A percentile compares a stretch with the other conserved stretches of the same genome.
These are phyloP conservation scores for Asterophora parasitica DNA, from an alignment of 768 basidiomycete genomes.

Conservation along the genomic window DNA sequence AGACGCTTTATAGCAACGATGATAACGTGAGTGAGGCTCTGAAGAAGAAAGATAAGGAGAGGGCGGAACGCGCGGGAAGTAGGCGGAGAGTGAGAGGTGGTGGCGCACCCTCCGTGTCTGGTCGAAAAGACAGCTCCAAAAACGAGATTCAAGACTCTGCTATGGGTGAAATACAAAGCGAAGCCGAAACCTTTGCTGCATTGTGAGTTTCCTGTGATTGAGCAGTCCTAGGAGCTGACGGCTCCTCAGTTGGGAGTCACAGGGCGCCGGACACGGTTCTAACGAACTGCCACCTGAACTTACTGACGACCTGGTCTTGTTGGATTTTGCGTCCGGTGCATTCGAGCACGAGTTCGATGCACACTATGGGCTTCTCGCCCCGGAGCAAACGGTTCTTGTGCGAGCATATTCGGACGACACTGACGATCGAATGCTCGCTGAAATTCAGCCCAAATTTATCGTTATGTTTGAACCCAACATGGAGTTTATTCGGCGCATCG, in stretches of 20 bases:
- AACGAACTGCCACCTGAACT: conserved; percentile 17
- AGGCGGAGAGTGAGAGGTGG: conserved; percentile 78
- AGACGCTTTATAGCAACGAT: conserved; percentile 23
- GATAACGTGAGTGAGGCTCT: conserved; percentile 65
- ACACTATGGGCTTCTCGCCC: conserved; percentile 72
- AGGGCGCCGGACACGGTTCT: conserved; percentile 20
- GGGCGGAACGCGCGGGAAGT: conserved; percentile 52
- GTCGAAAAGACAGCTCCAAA: conserved; percentile 10
- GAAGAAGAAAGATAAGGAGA: conserved; percentile 69
- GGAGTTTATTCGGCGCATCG: conserved; percentile 87
- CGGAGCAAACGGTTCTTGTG: conserved; percentile 79
- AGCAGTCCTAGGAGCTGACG: not conserved
- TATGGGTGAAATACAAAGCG: conserved; percentile 34
- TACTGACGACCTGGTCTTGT: conserved; percentile 23
- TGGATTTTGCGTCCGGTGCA: conserved; percentile 34
- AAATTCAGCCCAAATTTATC: conserved; percentile 87
- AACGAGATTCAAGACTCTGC: conserved; percentile 20
- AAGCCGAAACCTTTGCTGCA: conserved; percentile 50
- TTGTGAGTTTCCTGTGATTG: conserved; percentile 41
- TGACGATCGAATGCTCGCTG: conserved; percentile 83
- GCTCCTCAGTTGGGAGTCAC: conserved; percentile 31
- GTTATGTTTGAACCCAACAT: conserved; percentile 95
- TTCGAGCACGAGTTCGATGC: conserved; percentile 62
- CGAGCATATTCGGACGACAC: conserved; percentile 89
- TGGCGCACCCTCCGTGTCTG: conserved; percentile 28